Evolutionary conservation across 352 stramenopile species (phyloP), one percentile per base, ranked within the genome.

Genomic region (Phytophthora cactorum): DNA sequence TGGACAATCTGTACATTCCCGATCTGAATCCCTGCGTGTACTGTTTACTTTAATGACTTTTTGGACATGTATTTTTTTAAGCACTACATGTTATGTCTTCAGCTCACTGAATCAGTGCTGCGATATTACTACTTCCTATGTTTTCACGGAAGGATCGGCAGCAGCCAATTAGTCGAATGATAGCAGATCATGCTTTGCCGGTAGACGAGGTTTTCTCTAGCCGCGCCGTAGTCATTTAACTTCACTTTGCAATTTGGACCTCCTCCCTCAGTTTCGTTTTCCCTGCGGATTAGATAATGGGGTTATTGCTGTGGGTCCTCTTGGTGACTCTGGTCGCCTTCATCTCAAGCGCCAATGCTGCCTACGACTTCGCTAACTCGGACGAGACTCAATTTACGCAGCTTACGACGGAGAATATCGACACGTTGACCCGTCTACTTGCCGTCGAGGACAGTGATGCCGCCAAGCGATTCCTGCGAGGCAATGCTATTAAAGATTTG

Each of bases 161-260:
- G 58, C 39, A 56, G 52, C 29, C 29, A 56, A 52, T 49, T 49
- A 44, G 25, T 41, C 12, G 32, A 11, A 51, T 6, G 46, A 45
- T 59, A 52, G 27, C 43, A 55, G 60, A 54, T 51, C 60, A 68
- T 62, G 43, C 52, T 68, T 47, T 68, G 60, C 51, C 46, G 47
- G 47, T 52, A 44, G 39, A 60, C 53, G 27, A 61, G 46, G 49
- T 51, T 65, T 64, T 22, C 46, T 64, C 57, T 64, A 64, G 34
- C 14, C 17, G 46, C 17, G 15, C 45, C 31, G 54, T 44, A 31
- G 28, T 43, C 28, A 7, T 14, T 11, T 27, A 22, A 53, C 15
- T 15, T 69, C 62, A 69, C 36, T 63, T 70, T 34, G 17, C 4
- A 49, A 22, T 3, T 38, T 15, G n/a, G 41, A 41, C 39, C 44